These are phyloP conservation scores for Lachnellula arida DNA, from an alignment of 2,329 filamentous ascomycete species.

Conservation along the genomic window DNA sequence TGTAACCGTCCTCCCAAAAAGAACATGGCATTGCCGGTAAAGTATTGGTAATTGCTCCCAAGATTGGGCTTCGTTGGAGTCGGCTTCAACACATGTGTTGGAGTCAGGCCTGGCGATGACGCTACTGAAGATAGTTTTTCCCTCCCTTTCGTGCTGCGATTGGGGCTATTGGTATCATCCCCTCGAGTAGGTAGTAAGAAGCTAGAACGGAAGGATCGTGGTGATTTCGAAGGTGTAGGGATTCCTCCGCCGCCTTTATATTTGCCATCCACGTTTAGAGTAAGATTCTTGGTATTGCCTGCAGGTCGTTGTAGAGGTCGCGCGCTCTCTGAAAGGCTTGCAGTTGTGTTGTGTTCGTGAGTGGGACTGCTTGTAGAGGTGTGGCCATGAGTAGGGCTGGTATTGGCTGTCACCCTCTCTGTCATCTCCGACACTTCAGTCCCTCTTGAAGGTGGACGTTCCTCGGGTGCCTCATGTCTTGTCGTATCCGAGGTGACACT, in stretches of 20 bases:
- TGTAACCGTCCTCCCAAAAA: slow-evolving; percentile 81
- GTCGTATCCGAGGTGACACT: slow-evolving; percentile 43
- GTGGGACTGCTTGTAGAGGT: slow-evolving; percentile 73
- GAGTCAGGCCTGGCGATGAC: slow-evolving; percentile 64
- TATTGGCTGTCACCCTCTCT: slow-evolving; percentile 68
- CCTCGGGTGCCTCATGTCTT: slow-evolving; percentile 32
- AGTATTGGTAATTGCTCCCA: slow-evolving; percentile 84
- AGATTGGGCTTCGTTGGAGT: slow-evolving; percentile 34
- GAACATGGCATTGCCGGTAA: slow-evolving; percentile 89
- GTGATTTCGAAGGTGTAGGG: slow-evolving; percentile 63
- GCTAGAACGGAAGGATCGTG: slow-evolving; percentile 70
- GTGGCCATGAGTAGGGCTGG: slow-evolving; percentile 63
- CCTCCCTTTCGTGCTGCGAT: slow-evolving; percentile 60
- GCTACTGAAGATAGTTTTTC: slow-evolving; percentile 80
- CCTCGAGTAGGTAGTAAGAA: slow-evolving; percentile 62
- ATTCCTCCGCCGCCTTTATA: slow-evolving; percentile 50
- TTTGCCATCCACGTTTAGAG: slow-evolving; percentile 55
- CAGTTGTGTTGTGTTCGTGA: slow-evolving; percentile 48
- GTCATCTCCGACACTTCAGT: slow-evolving; percentile 73
- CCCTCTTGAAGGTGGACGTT: slow-evolving; percentile 63
- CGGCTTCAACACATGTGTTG: slow-evolving; percentile 37
- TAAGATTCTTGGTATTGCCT: slow-evolving; percentile 39
- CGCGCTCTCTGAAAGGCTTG: slow-evolving; percentile 72
- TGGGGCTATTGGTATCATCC: slow-evolving; percentile 45
- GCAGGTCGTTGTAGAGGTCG: slow-evolving; percentile 54